Conservation (phyloP, 1,139 yeast species). For the Saccharomyces hybrid region DNA sequence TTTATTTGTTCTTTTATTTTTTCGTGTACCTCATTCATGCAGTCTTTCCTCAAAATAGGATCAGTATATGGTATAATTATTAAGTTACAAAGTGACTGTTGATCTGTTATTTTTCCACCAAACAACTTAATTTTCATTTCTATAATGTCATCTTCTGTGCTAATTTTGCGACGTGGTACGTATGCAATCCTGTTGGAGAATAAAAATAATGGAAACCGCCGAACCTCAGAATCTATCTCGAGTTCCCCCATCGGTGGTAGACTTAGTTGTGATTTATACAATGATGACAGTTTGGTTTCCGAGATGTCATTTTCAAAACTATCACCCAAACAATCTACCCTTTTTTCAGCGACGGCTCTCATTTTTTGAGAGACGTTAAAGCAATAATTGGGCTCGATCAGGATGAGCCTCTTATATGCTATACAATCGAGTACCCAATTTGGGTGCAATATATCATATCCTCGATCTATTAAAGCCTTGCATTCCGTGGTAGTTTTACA, state of each 20-base stretch:
- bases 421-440: constrained; percentile 69
- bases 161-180: neutral
- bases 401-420: constrained; percentile 36
- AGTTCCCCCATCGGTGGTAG: neutral
- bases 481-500: constrained; percentile 45
- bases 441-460: constrained; percentile 57
- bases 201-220: constrained; percentile 18
- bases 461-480: constrained; percentile 37
- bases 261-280: constrained; percentile 1
- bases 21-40: constrained; percentile 13
- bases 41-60: neutral
- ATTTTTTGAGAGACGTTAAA: constrained; percentile 34
- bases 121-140: constrained; percentile 16
- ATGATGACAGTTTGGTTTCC: constrained; percentile 11
- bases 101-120: constrained; percentile 24
- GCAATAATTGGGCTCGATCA: constrained; percentile 55
- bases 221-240: constrained; percentile 1
- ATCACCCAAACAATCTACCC: constrained; percentile 49
- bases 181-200: constrained; percentile 20
- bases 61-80: constrained; percentile 19
- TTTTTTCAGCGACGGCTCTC: constrained; percentile 15
- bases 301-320: constrained; percentile 37
- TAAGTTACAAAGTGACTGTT: constrained; percentile 18
- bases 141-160: constrained; percentile 4
- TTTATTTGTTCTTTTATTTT: constrained; percentile 24